Conservation (phyloP, 2,329 filamentous ascomycete species). For the Cercospora beticola region DNA sequence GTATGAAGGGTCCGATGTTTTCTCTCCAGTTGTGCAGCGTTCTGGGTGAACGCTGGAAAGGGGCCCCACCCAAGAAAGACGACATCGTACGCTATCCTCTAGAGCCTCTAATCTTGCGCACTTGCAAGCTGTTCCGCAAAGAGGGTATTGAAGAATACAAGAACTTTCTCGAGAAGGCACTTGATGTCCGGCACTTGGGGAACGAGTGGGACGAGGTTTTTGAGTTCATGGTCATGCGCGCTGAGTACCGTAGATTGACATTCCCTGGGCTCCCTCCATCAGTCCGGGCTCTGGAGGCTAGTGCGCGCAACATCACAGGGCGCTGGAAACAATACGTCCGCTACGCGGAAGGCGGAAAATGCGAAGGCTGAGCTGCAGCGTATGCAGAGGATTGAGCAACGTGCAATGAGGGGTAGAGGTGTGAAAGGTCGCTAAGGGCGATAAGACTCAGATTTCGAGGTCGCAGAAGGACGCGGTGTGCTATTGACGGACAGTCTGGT, state of each 20-base stretch:
- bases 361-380: not conserved
- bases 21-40: not conserved
- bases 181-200: not conserved
- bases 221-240: not conserved
- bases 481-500: not conserved
- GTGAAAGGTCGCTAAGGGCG: not conserved
- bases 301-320: not conserved
- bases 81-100: not conserved
- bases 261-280: not conserved
- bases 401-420: not conserved
- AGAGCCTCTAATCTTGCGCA: not conserved
- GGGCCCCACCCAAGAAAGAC: not conserved
- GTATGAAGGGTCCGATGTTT: not conserved
- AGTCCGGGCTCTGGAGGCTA: not conserved
- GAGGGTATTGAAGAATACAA: not conserved
- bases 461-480: not conserved
- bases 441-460: not conserved
- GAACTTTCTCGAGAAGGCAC: not conserved
- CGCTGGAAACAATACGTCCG: not conserved
- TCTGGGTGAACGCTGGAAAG: not conserved
- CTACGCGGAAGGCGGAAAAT: not conserved
- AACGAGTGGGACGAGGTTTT: not conserved
- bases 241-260: not conserved
- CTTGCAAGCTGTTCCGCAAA: not conserved
- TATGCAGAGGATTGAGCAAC: not conserved